These are phyloP conservation scores for Barnettozyma sucrosica DNA, from an alignment of 805 yeast genomes.

Conservation along the genomic window DNA sequence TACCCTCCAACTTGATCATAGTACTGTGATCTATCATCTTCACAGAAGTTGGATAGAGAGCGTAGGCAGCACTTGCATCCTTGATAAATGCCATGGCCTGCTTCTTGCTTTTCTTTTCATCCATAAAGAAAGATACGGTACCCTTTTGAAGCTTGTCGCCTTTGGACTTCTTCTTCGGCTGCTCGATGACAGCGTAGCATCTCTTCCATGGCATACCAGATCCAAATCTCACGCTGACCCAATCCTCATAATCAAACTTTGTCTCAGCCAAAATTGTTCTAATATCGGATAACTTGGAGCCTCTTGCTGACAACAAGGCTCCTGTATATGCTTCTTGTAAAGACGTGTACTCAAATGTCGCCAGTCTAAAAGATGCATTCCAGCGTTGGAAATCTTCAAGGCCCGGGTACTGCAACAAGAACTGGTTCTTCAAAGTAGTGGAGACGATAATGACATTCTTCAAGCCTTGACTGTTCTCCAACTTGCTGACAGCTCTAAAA, in stretches of 20 bases:
- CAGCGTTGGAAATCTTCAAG: conserved; percentile 61
- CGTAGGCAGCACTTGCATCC: conserved; percentile 67
- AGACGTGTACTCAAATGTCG: conserved; percentile 73
- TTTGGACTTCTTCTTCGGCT: conserved; percentile 45
- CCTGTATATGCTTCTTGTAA: conserved; percentile 97
- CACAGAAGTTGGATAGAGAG: conserved; percentile 87
- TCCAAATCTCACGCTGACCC: conserved; percentile 93
- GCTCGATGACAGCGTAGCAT: conserved; percentile 85
- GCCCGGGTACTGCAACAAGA: conserved; percentile 70
- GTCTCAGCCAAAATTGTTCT: conserved; percentile 79
- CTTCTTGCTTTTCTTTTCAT: conserved; percentile 68
- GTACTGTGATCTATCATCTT: conserved; percentile 80
- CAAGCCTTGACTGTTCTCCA: conserved; percentile 61
- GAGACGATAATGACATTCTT: conserved; percentile 77
- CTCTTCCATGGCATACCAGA: conserved; percentile 97
- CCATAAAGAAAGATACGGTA: conserved; percentile 59
- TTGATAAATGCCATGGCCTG: conserved; percentile 74
- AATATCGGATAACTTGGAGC: conserved; percentile 81
- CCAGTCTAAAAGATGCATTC: conserved; percentile 77
- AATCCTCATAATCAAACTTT: conserved; percentile 82
- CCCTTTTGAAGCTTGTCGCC: conserved; percentile 36
- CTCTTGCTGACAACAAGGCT: conserved; percentile 86
- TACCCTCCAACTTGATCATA: conserved; percentile 84
- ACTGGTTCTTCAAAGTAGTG: conserved; percentile 88
- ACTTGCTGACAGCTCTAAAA: conserved; percentile 60